Conservation (phyloP, 768 basidiomycete species). For the Cystobasidium ongulense region DNA sequence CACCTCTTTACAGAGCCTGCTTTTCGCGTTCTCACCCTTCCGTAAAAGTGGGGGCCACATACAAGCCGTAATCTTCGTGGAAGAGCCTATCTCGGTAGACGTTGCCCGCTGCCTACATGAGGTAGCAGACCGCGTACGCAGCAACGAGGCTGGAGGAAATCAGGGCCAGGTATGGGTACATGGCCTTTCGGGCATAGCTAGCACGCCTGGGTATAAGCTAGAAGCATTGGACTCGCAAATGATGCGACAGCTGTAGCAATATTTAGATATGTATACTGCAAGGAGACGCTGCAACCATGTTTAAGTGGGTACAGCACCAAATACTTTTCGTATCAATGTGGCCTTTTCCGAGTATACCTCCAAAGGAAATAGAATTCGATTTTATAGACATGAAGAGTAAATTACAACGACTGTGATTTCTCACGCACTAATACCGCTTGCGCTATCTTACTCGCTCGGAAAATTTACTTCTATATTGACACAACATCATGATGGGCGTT, state of each 20-base stretch:
- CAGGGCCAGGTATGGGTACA: not conserved
- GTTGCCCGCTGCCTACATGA: not conserved
- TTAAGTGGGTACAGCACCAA: too few species aligned
- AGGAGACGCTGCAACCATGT: too few species aligned
- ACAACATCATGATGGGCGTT: not conserved
- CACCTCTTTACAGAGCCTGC: not conserved
- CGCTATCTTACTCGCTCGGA: too few species aligned
- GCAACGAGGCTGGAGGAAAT: not conserved
- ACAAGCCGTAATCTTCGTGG: not conserved
- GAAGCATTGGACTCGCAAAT: not conserved
- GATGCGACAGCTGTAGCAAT: too few species aligned
- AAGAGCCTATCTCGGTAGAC: not conserved
- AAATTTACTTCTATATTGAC: not conserved
- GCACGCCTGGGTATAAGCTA: not conserved
- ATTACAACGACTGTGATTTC: too few species aligned
- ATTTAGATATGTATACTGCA: too few species aligned
- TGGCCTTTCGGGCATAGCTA: not conserved
- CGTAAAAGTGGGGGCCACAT: not conserved
- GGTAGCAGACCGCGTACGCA: not conserved
- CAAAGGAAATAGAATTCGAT: too few species aligned
- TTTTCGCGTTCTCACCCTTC: not conserved
- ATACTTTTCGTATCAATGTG: too few species aligned
- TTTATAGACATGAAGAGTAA: too few species aligned
- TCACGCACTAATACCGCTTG: too few species aligned
- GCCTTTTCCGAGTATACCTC: too few species aligned